Base-by-base conservation (phyloP, 2,329 filamentous ascomycete species). In the Hypoxylon sp. region DNA sequence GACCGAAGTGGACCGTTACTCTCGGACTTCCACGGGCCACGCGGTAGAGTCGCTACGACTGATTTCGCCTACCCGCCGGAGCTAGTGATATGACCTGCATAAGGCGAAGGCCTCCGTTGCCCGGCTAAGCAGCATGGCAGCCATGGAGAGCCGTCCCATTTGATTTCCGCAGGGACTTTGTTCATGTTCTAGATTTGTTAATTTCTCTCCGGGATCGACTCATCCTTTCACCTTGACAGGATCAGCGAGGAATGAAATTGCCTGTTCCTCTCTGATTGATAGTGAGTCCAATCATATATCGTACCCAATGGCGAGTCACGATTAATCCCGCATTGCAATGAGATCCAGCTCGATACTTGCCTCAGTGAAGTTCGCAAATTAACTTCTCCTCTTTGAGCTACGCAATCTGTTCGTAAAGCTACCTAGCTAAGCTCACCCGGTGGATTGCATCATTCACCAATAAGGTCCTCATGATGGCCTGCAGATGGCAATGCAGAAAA, bases 81-180 rank as follows among this genome's bases (percentile, higher is more conserved):
- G 71, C 76, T 76, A 77, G 72, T 69, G 68, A 70, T 36, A 70
- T 74, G 67, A 64, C 73, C 70, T 78, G 75, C 75, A 76, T 75
- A 66, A 58, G 60, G 48, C 38, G 43, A 62, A 58, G 36, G 52
- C 62, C 34, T 49, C 59, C 62, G 52, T 68, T 45, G 69, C 68
- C 72, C 67, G 70, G 56, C 43, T 69, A 62, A 62, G 62, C 50
- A 62, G 56, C 58, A 43, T 64, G 59, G 62, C 53, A 63, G 56
- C 58, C 34, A 60, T 30, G 25, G 36, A 21, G 19, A 62, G 25
- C 56, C 49, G 60, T 25, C 17, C 41, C 49, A 48, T 45, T 28
- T 45, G 11, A 38, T 13, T 65, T 19, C 13, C 25, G n/a, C 56
- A 36, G 19, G 43, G 48, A 34, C 43, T 48, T 5, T 49, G 11